Evolutionary conservation across 306 rosid genomes (phyloP).

Genomic region (Ceratonia siliqua): DNA sequence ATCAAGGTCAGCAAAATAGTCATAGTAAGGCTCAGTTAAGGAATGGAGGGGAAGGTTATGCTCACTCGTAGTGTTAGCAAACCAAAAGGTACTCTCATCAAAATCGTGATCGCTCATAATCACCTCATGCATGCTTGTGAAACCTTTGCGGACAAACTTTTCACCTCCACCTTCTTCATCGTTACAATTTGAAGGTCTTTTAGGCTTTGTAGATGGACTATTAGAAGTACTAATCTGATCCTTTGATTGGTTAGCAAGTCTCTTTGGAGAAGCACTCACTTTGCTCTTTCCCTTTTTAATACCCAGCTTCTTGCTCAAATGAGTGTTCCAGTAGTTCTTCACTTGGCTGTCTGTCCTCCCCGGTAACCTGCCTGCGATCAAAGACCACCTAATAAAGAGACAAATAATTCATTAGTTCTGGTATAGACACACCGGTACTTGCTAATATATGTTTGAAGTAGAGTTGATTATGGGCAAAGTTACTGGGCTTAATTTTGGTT

Average conservation of each 20-base stretch:
- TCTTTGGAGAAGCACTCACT: background rate
- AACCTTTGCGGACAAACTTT: background rate
- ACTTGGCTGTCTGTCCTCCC: conserved; percentile 79
- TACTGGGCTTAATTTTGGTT: too few species aligned
- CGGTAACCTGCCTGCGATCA: conserved; percentile 74
- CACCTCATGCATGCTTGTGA: conserved; percentile 18
- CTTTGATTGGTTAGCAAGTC: background rate
- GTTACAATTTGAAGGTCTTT: background rate
- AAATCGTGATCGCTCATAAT: background rate
- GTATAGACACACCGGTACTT: too few species aligned
- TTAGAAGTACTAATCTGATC: background rate
- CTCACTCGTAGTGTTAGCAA: conserved; percentile 18
- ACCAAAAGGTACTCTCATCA: conserved; percentile 32
- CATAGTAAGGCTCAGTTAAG: conserved; percentile 29
- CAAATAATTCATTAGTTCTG: background rate
- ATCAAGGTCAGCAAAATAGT: conserved; percentile 28
- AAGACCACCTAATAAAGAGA: conserved; percentile 52
- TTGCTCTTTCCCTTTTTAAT: conserved; percentile 36
- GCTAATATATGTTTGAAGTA: too few species aligned
- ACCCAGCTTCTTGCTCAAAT: conserved; percentile 59
- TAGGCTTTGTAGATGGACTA: background rate
- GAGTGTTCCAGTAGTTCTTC: conserved; percentile 70
- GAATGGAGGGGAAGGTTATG: conserved; percentile 10
- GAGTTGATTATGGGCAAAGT: too few species aligned
- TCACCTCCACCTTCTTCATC: conserved; percentile 10